Evolutionary conservation across 1,284 basidiomycete genomes (phyloP), one percentile per base, ranked within the genome.

Genomic region (Nidula niveotomentosa): DNA sequence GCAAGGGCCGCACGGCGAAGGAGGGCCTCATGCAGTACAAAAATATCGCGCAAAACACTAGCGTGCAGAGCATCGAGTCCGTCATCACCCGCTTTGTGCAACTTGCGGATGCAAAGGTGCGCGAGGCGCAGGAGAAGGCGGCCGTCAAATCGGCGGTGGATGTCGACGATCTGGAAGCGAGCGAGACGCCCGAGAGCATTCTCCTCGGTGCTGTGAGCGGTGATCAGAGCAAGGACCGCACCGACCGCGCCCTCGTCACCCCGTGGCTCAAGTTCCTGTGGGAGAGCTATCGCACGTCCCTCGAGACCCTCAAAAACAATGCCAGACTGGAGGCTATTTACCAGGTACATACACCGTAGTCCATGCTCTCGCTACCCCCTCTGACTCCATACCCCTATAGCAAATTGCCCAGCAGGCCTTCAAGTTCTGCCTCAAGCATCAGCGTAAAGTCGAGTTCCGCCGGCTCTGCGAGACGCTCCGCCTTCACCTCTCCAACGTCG

Each of bases 181-280:
- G 86, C 67, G 94, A 96, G 72, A 96, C 94, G 0, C 94, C 94
- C 2, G 94, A 96, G 75, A 91, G 89, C 67, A 94, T 96, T 60
- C 74, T 96, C 17, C 79, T 96, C 17, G 91, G 91, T 51, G 91
- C 91, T 43, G 94, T 96, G 61, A 91, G 88, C 62, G 91, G 93
- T 55, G 88, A 97, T 74, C 92, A 94, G 76, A 96, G 84, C 77
- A 92, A 93, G 74, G 96, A 99, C 75, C 81, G 97, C 64, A 98
- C 96, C 46, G 96, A 99, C 75, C 80, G 97, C 55, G 91, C 94
- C 23, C 83, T 99, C 52, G 94, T 99, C 61, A 97, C 94, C 0
- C 96, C 97, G 1, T 98, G 95, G 88, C 88, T 99, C 70, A 96
- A 97, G 72, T 98, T 98, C 74, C 82, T 96, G 34, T 99, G 96